phyloP scores from a whole-genome alignment of 2,329 filamentous ascomycete genomes.

The Alternaria sp. region DNA sequence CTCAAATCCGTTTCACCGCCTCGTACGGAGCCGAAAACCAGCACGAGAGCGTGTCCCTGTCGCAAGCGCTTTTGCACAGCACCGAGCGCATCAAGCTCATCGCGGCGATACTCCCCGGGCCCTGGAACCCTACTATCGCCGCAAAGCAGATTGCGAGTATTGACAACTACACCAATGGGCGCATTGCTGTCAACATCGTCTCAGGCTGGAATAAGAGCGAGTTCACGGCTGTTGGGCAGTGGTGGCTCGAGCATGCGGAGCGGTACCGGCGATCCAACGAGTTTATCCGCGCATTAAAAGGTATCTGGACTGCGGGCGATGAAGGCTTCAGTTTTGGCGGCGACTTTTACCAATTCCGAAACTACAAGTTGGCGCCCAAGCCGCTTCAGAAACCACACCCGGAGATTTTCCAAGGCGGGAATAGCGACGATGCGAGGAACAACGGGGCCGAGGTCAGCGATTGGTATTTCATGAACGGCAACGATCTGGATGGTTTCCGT shows the following conservation, averaged over 20 bases:
- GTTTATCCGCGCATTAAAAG: slow-evolving; percentile 62
- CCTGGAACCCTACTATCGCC: slow-evolving; percentile 55
- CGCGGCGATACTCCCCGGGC: slow-evolving; percentile 58
- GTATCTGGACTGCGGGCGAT: slow-evolving; percentile 59
- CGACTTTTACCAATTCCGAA: slow-evolving; percentile 63
- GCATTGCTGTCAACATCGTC: slow-evolving; percentile 63
- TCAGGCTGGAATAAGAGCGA: slow-evolving; percentile 65
- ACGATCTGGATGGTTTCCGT: slow-evolving; percentile 63
- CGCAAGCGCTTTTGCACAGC: slow-evolving; percentile 58
- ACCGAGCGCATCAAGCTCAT: slow-evolving; percentile 62
- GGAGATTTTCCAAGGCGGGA: slow-evolving; percentile 64
- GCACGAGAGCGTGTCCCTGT: slow-evolving; percentile 63
- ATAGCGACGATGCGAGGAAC: slow-evolving; percentile 60
- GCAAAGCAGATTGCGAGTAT: slow-evolving; percentile 65
- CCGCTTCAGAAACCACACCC: slow-evolving; percentile 61
- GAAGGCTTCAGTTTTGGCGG: slow-evolving; percentile 60
- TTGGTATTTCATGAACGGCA: slow-evolving; percentile 67
- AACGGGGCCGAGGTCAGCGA: slow-evolving; percentile 60
- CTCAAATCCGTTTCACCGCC: slow-evolving; percentile 64
- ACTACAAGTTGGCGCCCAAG: slow-evolving; percentile 62
- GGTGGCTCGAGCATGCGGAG: slow-evolving; percentile 65
- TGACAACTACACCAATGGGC: slow-evolving; percentile 62
- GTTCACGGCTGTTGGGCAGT: slow-evolving; percentile 62
- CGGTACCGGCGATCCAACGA: slow-evolving; percentile 61
- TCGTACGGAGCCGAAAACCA: slow-evolving; percentile 60